These are phyloP conservation scores for Centella asiatica DNA, from an alignment of 129 eudicot species.

Conservation along the genomic window DNA sequence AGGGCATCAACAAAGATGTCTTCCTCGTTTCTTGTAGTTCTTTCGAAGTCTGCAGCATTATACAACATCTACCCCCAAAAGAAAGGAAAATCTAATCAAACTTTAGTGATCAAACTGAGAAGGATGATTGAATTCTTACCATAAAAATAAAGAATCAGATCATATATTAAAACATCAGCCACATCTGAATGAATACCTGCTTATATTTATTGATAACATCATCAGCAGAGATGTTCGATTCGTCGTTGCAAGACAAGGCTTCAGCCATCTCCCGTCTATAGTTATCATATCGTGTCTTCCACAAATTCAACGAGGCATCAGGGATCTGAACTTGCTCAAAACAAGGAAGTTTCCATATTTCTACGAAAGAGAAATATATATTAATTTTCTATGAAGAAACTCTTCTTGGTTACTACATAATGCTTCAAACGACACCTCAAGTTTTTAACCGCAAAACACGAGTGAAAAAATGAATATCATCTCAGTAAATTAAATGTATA, in stretches of 20 bases:
- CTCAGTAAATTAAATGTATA: background rate
- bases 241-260: constrained; percentile 25
- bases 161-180: background rate
- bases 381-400: no score
- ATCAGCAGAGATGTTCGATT: constrained; percentile 29
- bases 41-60: constrained; percentile 40
- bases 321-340: constrained; percentile 42
- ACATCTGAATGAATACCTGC: constrained; percentile 27
- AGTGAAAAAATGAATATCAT: background rate
- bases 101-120: background rate
- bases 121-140: no score
- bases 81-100: background rate
- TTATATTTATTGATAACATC: constrained; percentile 44
- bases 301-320: constrained; percentile 13
- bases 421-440: background rate
- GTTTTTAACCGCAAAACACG: background rate
- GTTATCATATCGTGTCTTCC: constrained; percentile 32
- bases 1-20: constrained; percentile 49
- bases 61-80: constrained; percentile 36
- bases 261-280: constrained; percentile 42
- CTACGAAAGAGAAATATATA: constrained; percentile 15
- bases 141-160: background rate
- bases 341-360: constrained; percentile 43
- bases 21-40: constrained; percentile 25
- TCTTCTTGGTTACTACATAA: background rate